Percentiles rank a stretch among this genome's conserved stretches.
phyloP scores from a whole-genome alignment of 805 yeast species.

The Wickerhamomyces silvicola region DNA sequence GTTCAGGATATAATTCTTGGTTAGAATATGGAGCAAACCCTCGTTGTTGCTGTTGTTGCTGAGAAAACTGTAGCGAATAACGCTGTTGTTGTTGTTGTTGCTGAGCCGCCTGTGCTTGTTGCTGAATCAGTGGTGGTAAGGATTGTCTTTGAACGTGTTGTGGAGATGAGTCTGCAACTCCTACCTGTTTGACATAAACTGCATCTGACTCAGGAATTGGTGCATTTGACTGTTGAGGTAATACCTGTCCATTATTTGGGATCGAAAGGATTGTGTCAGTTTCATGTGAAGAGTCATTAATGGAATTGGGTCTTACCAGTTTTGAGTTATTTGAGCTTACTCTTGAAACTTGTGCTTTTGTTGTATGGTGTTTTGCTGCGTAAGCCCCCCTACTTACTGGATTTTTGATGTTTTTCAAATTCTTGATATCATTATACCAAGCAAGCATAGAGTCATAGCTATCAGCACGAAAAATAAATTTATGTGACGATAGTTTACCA shows the following conservation, averaged over 20 bases:
- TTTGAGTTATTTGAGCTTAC: conserved; percentile 25
- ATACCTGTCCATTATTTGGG: conserved; percentile 17
- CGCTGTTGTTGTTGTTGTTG: conserved; percentile 12
- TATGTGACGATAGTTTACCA: conserved; percentile 76
- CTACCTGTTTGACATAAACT: conserved; percentile 16
- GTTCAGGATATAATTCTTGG: conserved; percentile 7
- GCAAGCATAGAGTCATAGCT: conserved; percentile 69
- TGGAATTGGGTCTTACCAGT: conserved; percentile 8
- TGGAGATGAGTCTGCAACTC: conserved; percentile 11
- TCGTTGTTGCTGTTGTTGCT: conserved; percentile 1
- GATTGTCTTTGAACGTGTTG: conserved; percentile 15
- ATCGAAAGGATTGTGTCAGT: conserved; percentile 20
- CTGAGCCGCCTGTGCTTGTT: conserved; percentile 5
- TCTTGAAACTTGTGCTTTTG: conserved; percentile 17
- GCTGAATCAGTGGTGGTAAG: conserved; percentile 4
- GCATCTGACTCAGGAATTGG: conserved; percentile 19
- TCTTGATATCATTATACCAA: conserved; percentile 79
- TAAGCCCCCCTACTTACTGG: conserved; percentile 20
- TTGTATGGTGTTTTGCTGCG: conserved; percentile 16
- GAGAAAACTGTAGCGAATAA: conserved; percentile 8
- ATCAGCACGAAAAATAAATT: conserved; percentile 93
- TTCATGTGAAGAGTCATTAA: conserved; percentile 16
- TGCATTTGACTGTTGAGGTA: conserved; percentile 16
- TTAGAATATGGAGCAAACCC: conserved; percentile 8
- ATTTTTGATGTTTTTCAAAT: conserved; percentile 55